These are phyloP conservation scores for Eragrostis tef DNA, from an alignment of 202 grass and related monocot species.

Conservation along the genomic window DNA sequence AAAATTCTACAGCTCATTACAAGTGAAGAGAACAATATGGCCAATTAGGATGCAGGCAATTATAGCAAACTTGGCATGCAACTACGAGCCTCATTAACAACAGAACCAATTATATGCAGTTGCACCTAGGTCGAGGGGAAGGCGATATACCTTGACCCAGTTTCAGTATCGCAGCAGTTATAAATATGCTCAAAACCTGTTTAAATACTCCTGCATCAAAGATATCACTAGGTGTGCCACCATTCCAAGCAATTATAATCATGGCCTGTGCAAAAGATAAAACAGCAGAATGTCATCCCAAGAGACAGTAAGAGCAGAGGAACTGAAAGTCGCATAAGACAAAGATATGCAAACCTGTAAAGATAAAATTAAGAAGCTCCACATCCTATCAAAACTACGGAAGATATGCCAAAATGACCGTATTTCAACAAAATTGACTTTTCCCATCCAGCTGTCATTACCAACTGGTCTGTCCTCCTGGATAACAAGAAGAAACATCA, in stretches of 20 bases:
- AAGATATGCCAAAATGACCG: constrained; percentile 95
- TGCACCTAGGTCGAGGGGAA: background rate
- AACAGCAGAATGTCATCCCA: background rate
- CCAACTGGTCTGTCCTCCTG: constrained; percentile 57
- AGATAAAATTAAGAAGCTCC: constrained; percentile 88
- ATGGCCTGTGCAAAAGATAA: constrained; percentile 63
- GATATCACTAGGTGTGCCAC: constrained; percentile 78
- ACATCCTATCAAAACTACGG: constrained; percentile 94
- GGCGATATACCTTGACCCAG: constrained; percentile 70
- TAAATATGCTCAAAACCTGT: constrained; percentile 93
- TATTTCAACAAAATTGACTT: constrained; percentile 93
- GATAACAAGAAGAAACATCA: constrained; percentile 46
- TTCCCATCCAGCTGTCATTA: constrained; percentile 77
- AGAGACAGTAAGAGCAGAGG: background rate
- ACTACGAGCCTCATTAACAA: constrained; percentile 24
- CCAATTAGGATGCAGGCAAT: background rate
- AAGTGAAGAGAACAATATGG: background rate
- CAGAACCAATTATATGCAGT: background rate
- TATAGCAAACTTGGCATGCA: constrained; percentile 23
- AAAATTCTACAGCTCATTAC: background rate
- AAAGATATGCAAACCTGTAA: constrained; percentile 67
- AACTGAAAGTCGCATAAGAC: constrained; percentile 5
- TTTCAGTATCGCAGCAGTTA: constrained; percentile 81
- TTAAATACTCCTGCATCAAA: constrained; percentile 77
- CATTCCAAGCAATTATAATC: constrained; percentile 95